Percentiles rank a stretch among this genome's conserved stretches.
phyloP scores from a whole-genome alignment of 2,329 filamentous ascomycete genomes.

The Pestalotiopsis fici region DNA sequence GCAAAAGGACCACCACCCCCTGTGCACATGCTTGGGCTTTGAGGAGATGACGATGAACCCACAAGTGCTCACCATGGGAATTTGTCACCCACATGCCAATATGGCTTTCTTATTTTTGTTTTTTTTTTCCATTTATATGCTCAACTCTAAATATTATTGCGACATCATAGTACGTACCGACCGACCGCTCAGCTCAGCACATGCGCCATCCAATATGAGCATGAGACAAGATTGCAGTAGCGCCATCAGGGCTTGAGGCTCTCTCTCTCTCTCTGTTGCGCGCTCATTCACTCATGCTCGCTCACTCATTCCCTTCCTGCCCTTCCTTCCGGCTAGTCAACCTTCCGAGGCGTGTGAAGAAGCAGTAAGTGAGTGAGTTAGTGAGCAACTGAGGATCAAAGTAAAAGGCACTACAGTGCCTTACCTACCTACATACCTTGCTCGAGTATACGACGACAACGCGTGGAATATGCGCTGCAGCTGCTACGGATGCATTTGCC shows the following conservation, averaged over 20 bases:
- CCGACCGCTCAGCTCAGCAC: background rate
- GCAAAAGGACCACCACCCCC: no score
- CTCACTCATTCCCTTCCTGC: background rate
- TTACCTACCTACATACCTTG: background rate
- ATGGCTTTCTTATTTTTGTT: background rate
- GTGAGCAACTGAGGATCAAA: background rate
- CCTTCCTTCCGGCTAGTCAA: background rate
- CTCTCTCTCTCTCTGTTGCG: background rate
- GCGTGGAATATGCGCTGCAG: background rate
- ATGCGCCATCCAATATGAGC: conserved; percentile 3
- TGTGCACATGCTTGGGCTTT: background rate
- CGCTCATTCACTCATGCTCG: no score
- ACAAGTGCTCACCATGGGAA: background rate
- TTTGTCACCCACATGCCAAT: background rate
- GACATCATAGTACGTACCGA: background rate
- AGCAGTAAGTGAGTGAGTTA: background rate
- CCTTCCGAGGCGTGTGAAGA: background rate
- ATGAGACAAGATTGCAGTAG: conserved; percentile 3
- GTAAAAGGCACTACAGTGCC: background rate
- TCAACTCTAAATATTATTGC: background rate
- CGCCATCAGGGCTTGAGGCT: conserved; percentile 1
- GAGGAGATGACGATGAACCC: background rate
- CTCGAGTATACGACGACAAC: background rate
- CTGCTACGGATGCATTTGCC: background rate
- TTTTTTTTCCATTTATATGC: background rate